A percentile compares a stretch with the other conserved stretches of the same genome.
Conservation (phyloP, 192 early-diverging fungal genomes). For the Lobosporangium transversale region DNA sequence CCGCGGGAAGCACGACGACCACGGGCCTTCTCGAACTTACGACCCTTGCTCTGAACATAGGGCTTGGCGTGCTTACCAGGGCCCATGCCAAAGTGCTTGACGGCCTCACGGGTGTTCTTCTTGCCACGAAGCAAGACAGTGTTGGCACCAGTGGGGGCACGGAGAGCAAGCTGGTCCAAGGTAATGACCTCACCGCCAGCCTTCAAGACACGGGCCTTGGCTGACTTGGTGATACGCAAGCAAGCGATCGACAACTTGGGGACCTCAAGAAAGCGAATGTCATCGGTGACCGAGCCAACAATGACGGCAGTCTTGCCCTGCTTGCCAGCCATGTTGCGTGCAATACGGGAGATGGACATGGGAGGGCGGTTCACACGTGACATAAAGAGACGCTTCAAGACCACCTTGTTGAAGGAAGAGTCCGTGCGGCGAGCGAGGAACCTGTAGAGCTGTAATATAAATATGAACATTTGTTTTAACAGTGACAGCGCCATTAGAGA, state of each 20-base stretch:
- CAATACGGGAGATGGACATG: slow-evolving; percentile 90
- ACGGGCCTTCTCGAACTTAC: slow-evolving; percentile 99
- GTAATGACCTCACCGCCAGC: slow-evolving; percentile 99
- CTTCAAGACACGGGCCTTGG: slow-evolving; percentile 97
- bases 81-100: slow-evolving; percentile 96
- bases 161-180: slow-evolving; percentile 98
- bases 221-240: slow-evolving; percentile 94
- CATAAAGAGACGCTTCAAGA: slow-evolving; percentile 98
- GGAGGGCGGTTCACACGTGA: slow-evolving; percentile 97
- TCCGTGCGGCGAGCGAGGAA: slow-evolving; percentile 99
- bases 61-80: slow-evolving; percentile 68
- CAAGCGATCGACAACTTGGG: slow-evolving; percentile 97
- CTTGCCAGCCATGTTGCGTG: slow-evolving; percentile 77
- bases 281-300: slow-evolving; percentile 97
- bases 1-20: slow-evolving; percentile 99
- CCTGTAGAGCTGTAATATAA: slow-evolving; percentile 91
- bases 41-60: slow-evolving; percentile 98
- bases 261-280: slow-evolving; percentile 85
- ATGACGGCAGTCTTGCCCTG: slow-evolving; percentile 90
- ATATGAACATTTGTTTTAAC: too few relatives aligned
- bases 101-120: slow-evolving; percentile 94
- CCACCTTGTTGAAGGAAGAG: slow-evolving; percentile 98
- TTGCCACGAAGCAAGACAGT: slow-evolving; percentile 95
- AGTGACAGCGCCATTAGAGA: background rate
- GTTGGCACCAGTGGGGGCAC: slow-evolving; percentile 96